These are phyloP conservation scores for Talaromyces stipitatus DNA, from an alignment of 495 filamentous ascomycete genomes.

Conservation along the genomic window DNA sequence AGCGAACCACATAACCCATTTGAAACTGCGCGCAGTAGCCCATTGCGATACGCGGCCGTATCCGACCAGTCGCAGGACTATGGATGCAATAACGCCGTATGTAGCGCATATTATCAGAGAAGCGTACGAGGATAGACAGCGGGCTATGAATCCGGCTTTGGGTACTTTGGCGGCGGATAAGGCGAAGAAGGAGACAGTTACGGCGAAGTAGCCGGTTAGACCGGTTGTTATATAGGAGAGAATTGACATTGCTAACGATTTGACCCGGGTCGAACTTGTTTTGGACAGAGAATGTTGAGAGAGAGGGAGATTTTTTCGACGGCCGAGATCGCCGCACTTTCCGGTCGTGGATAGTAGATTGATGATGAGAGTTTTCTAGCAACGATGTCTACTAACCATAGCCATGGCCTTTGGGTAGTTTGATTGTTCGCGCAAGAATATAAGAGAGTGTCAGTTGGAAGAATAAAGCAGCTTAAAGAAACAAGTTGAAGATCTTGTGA, in stretches of 20 bases:
- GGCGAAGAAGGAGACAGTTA: constrained; percentile 52
- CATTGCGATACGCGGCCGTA: constrained; percentile 75
- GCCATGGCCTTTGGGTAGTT: background rate
- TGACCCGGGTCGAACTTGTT: background rate
- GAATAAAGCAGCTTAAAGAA: background rate
- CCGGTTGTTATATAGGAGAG: constrained; percentile 42
- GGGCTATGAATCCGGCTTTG: constrained; percentile 59
- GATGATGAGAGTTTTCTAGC: background rate
- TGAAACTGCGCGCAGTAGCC: constrained; percentile 74
- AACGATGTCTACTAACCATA: background rate
- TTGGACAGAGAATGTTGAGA: constrained; percentile 1
- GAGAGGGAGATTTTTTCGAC: background rate
- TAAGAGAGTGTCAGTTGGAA: background rate
- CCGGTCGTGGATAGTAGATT: background rate
- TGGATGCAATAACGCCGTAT: constrained; percentile 73
- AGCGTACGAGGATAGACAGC: constrained; percentile 63
- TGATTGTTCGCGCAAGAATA: background rate
- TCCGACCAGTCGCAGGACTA: constrained; percentile 62
- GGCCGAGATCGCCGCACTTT: background rate
- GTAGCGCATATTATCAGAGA: constrained; percentile 54
- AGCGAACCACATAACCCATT: constrained; percentile 64
- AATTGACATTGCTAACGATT: constrained; percentile 25
- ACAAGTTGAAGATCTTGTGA: constrained; percentile 5
- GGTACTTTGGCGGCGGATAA: constrained; percentile 45
- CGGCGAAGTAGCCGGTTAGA: constrained; percentile 44